A percentile compares a stretch with the other conserved stretches of the same genome.
Evolutionary conservation across 1,139 yeast species (phyloP).

Genomic region (Sugiyamaella japonica): DNA sequence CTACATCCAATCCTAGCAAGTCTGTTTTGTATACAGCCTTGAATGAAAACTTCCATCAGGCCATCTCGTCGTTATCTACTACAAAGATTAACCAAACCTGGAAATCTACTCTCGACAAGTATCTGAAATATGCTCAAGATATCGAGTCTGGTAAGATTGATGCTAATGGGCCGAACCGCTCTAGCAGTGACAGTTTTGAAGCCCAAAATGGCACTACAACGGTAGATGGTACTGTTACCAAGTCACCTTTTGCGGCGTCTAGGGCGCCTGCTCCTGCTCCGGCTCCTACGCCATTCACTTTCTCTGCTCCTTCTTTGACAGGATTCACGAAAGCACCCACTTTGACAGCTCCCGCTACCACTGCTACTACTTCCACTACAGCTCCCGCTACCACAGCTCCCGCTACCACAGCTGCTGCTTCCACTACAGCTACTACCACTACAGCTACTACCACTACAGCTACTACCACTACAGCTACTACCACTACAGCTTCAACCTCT

Average conservation of each 20-base stretch:
- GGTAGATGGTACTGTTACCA: background rate
- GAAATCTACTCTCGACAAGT: constrained; percentile 57
- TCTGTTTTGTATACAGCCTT: constrained; percentile 49
- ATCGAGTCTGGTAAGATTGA: constrained; percentile 39
- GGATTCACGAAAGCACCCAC: background rate
- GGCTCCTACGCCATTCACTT: constrained; percentile 4
- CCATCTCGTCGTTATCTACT: constrained; percentile 48
- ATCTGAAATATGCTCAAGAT: constrained; percentile 54
- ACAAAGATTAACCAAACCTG: constrained; percentile 59
- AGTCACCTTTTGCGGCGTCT: too few relatives aligned
- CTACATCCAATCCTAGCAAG: background rate
- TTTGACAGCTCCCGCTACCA: background rate
- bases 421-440: constrained; percentile 6
- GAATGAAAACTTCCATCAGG: constrained; percentile 60
- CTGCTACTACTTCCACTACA: too few relatives aligned
- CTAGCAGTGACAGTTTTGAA: background rate
- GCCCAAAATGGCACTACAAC: background rate
- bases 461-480: background rate
- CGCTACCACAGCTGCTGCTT: background rate
- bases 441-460: constrained; percentile 33
- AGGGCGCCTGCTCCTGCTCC: background rate
- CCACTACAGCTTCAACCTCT: background rate
- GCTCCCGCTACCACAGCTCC: background rate
- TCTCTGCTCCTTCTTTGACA: background rate
- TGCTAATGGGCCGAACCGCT: background rate